phyloP scores from a whole-genome alignment of 306 rosid genomes.

The Lathyrus tuberosus region DNA sequence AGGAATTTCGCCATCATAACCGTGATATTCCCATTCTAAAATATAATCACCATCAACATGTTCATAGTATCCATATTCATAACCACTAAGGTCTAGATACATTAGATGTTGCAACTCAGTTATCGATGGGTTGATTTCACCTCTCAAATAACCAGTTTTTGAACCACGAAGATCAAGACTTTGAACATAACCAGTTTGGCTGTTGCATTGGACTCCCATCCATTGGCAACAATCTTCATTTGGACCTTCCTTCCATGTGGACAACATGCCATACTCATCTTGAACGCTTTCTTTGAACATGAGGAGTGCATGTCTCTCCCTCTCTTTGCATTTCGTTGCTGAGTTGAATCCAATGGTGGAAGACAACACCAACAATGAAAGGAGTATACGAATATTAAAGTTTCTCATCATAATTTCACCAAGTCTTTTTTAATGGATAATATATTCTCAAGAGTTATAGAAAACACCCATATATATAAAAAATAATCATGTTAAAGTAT shows the following conservation, averaged over 20 bases:
- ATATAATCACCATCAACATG: too few species aligned
- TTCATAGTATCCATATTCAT: too few species aligned
- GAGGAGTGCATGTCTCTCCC: conserved; percentile 11
- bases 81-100: conserved; percentile 1
- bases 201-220: not conserved
- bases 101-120: not conserved
- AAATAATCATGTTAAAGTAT: too few species aligned
- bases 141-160: not conserved
- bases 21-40: not conserved
- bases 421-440: not conserved
- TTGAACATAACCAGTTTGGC: conserved; percentile 7
- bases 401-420: not conserved
- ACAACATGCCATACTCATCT: not conserved
- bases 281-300: conserved; percentile 11
- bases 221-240: not conserved
- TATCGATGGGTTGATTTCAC: not conserved
- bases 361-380: not conserved
- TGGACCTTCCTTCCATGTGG: conserved; percentile 4
- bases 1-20: not conserved
- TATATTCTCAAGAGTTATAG: too few species aligned
- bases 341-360: not conserved
- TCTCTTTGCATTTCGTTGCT: not conserved
- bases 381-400: not conserved
- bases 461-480: too few species aligned
- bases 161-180: not conserved